Percentiles rank a stretch among this genome's conserved stretches.
Conservation (phyloP, 495 filamentous ascomycete species). For the Tuber indicum region DNA sequence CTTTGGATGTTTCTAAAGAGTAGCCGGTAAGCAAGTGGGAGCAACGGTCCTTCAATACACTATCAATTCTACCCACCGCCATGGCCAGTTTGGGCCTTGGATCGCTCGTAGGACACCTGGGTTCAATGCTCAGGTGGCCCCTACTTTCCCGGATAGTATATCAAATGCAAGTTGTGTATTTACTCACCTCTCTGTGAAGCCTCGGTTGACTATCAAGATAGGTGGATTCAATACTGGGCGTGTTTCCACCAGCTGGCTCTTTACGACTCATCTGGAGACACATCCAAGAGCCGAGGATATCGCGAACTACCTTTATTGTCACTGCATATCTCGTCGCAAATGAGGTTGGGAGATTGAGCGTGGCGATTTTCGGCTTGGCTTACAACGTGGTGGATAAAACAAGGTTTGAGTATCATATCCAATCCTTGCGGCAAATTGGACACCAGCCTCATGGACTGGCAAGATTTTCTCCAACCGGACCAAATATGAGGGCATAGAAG, state of each 20-base stretch:
- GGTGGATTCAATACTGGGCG: background rate
- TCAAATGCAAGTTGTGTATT: background rate
- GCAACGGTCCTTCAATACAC: too few relatives aligned
- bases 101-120: background rate
- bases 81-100: background rate
- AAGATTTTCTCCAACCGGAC: background rate
- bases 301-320: background rate
- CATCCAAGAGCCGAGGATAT: background rate
- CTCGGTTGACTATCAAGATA: background rate
- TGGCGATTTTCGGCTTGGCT: background rate
- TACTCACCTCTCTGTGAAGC: background rate
- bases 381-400: background rate
- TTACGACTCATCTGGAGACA: background rate
- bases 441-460: background rate
- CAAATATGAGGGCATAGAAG: background rate
- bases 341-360: background rate
- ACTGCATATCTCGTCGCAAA: background rate
- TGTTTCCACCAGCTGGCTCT: background rate
- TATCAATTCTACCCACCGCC: background rate
- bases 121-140: background rate
- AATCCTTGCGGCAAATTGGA: background rate
- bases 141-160: background rate
- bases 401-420: background rate
- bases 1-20: background rate
- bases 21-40: too few relatives aligned